Base-by-base conservation (phyloP, 2,329 filamentous ascomycete species). In the Zymoseptoria tritici region DNA sequence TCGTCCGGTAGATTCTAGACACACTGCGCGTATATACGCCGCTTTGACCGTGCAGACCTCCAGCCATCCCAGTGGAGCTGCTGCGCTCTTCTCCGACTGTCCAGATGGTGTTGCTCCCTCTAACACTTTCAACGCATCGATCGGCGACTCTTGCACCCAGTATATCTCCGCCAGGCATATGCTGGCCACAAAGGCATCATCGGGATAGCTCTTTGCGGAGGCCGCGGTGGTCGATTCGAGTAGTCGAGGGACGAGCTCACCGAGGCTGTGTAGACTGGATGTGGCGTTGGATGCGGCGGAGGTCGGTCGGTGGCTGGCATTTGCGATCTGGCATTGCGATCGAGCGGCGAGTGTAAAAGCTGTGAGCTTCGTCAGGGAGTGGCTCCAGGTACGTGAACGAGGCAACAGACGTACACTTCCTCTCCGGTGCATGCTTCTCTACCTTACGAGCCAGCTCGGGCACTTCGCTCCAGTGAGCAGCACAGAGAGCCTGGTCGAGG, bases 371-470 rank as follows among this genome's bases (percentile, higher is more conserved):
- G 52, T 57, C 55, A 51, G 55, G 11, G 54, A 50, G 29, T 29
- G 26, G 26, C 9, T 29, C 59, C 54, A 46, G 13, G 36, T 2
- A 46, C n/a, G 9, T 16, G 16, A 46, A 46, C 36, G 7, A 46
- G 16, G 13, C 36, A 46, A n/a, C 36, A 46, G 2, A 52, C 84
- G 69, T 87, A 97, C 93, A 96, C 76, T 84, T 84, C 74, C 90
- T 85, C 62, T 89, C 84, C 49, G 91, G 88, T 68, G 91, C 90
- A 82, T 99, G 93, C 76, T 99, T 97, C 71, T 88, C 89, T 70
- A 97, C 83, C 77, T 99, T 99, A 73, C 93, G 86, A 69, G 94
- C 87, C 64, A 96, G 83, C 77, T 97, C 93, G 24, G 90, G 90
- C 29, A 97, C 83, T 29, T 89, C 85, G 66, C 85, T 81, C 94